phyloP scores from a whole-genome alignment of 1,284 basidiomycete genomes.

The Sutorius eximius region DNA sequence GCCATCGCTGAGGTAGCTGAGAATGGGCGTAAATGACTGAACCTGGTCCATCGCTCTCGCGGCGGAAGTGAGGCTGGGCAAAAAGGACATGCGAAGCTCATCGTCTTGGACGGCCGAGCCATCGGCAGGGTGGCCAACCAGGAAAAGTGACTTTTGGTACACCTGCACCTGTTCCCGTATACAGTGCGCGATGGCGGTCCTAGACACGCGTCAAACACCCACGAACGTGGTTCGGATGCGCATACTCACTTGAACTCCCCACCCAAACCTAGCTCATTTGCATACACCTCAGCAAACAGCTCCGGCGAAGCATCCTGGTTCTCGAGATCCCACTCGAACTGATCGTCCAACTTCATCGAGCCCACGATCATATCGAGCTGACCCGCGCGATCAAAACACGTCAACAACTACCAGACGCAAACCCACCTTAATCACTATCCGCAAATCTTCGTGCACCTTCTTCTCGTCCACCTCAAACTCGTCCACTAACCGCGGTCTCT shows the following conservation, averaged over 20 bases:
- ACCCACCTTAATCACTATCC: conserved; percentile 86
- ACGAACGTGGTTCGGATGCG: background rate
- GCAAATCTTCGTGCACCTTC: conserved; percentile 75
- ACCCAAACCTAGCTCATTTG: conserved; percentile 83
- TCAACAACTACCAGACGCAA: conserved; percentile 5
- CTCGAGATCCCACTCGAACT: conserved; percentile 98
- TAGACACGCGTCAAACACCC: conserved; percentile 35
- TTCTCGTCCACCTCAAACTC: conserved; percentile 59
- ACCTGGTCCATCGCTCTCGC: conserved; percentile 77
- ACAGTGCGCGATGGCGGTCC: conserved; percentile 92
- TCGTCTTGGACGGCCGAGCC: conserved; percentile 84
- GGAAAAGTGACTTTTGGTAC: conserved; percentile 90
- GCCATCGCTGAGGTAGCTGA: conserved; percentile 86
- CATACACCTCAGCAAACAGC: conserved; percentile 88
- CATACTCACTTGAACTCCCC: conserved; percentile 86
- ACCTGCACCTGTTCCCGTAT: conserved; percentile 95
- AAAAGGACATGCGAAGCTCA: conserved; percentile 87
- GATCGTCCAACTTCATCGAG: conserved; percentile 91
- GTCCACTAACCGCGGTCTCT: conserved; percentile 47
- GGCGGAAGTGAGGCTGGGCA: conserved; percentile 73
- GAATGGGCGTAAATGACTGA: conserved; percentile 80
- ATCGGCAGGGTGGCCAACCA: conserved; percentile 86
- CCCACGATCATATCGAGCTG: conserved; percentile 96
- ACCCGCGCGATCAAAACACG: conserved; percentile 4
- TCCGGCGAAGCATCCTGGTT: conserved; percentile 83